Evolutionary conservation across 192 early-diverging fungal species (phyloP).

Genomic region (Coemansia sp.): DNA sequence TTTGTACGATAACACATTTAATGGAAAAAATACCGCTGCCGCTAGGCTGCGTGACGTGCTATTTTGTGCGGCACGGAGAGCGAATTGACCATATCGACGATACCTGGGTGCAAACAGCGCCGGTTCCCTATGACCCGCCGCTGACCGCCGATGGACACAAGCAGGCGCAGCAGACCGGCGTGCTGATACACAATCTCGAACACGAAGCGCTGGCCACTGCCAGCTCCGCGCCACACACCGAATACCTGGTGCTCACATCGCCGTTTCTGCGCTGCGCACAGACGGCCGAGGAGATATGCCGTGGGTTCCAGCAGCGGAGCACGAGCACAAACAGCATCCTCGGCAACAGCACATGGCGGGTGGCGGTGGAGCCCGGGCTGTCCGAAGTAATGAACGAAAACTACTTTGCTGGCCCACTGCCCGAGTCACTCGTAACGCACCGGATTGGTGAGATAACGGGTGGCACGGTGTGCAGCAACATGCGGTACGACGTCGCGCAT

Average conservation of each 20-base stretch:
- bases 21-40: constrained; percentile 15
- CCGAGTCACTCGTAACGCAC: constrained; percentile 18
- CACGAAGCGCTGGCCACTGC: not conserved
- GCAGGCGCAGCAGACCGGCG: constrained; percentile 33
- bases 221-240: not conserved
- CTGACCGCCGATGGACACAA: constrained; percentile 25
- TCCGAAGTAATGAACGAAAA: constrained; percentile 46
- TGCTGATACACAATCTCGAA: constrained; percentile 30
- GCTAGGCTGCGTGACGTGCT: constrained; percentile 24
- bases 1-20: too few species aligned
- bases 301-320: constrained; percentile 16
- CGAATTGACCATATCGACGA: constrained; percentile 50
- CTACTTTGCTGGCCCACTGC: constrained; percentile 34
- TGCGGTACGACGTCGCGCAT: constrained; percentile 17
- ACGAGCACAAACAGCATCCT: not conserved
- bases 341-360: not conserved
- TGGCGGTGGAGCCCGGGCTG: constrained; percentile 43
- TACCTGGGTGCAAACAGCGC: constrained; percentile 18
- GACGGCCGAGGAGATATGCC: constrained; percentile 23
- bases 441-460: constrained; percentile 7
- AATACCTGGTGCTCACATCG: constrained; percentile 36
- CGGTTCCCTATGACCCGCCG: constrained; percentile 42
- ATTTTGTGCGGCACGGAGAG: constrained; percentile 48
- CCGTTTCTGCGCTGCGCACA: constrained; percentile 50
- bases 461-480: constrained; percentile 3